These are phyloP conservation scores for Geotrichum klebahnii DNA, from an alignment of 1,139 yeast species.

Conservation along the genomic window DNA sequence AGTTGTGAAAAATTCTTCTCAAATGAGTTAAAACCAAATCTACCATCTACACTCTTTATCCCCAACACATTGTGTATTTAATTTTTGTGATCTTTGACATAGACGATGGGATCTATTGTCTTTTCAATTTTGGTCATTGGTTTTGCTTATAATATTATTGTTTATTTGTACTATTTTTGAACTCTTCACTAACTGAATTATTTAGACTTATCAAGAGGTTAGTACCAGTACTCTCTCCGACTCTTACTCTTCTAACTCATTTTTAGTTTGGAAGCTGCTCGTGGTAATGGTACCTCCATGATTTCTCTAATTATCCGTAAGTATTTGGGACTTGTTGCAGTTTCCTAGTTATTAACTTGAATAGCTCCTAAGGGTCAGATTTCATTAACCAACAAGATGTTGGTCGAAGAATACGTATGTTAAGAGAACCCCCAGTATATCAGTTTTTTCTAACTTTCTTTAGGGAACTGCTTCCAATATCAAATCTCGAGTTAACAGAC, in stretches of 20 bases:
- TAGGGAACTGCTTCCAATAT: constrained; percentile 88
- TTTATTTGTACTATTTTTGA: background rate
- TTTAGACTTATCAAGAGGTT: constrained; percentile 31
- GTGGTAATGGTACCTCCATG: constrained; percentile 99
- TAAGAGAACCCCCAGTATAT: too few species aligned
- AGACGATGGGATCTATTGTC: too few species aligned
- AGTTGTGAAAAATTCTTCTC: background rate
- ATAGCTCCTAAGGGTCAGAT: constrained; percentile 89
- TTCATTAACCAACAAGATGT: constrained; percentile 79
- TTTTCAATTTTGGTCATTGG: too few species aligned
- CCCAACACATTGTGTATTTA: background rate
- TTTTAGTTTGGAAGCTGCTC: constrained; percentile 77
- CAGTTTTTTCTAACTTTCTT: background rate
- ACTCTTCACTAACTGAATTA: constrained; percentile 1
- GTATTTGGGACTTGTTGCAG: background rate
- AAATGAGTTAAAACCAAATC: too few species aligned
- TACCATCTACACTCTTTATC: background rate
- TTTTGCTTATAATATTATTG: too few species aligned
- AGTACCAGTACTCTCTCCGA: constrained; percentile 1
- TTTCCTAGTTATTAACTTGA: background rate
- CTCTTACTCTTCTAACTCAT: constrained; percentile 15
- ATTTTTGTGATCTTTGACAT: background rate
- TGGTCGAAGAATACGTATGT: constrained; percentile 87
- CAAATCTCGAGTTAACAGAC: constrained; percentile 93
- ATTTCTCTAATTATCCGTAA: constrained; percentile 74